Percentiles rank a stretch among this genome's conserved stretches.
Conservation (phyloP, 192 early-diverging fungal genomes). For the Backusella circina region DNA sequence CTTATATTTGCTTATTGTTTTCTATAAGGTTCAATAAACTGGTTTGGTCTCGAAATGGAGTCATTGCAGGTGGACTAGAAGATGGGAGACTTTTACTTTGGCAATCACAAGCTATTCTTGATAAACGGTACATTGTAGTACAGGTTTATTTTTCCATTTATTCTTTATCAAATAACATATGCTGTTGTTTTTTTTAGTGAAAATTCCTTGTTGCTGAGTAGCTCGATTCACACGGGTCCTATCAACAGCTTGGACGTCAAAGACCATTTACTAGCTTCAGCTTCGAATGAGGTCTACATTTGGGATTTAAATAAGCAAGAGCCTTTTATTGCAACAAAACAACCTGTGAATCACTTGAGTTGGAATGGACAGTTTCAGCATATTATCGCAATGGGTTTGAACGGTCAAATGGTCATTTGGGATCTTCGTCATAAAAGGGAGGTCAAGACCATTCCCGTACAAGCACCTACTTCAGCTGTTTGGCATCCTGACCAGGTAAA, state of each 20-base stretch:
- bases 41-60: conserved; percentile 77
- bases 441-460: conserved; percentile 61
- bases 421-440: conserved; percentile 87
- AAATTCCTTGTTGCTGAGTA: conserved; percentile 24
- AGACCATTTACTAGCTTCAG: conserved; percentile 82
- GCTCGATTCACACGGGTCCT: conserved; percentile 77
- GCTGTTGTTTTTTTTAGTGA: background rate
- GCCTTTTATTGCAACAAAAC: conserved; percentile 73
- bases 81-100: conserved; percentile 90
- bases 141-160: background rate
- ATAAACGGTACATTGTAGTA: conserved; percentile 36
- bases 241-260: conserved; percentile 93
- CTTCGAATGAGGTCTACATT: conserved; percentile 84
- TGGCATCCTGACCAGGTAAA: conserved; percentile 88
- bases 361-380: conserved; percentile 89
- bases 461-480: conserved; percentile 75
- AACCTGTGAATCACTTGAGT: conserved; percentile 83
- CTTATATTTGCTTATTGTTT: background rate
- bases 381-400: conserved; percentile 88
- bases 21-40: conserved; percentile 82
- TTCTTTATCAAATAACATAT: background rate
- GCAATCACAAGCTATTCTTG: conserved; percentile 74
- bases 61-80: conserved; percentile 93
- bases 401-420: conserved; percentile 92
- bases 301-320: conserved; percentile 91